Evolutionary conservation across 1,284 basidiomycete species (phyloP), one percentile per base, ranked within the genome.

Genomic region (Coniophora puteana): DNA sequence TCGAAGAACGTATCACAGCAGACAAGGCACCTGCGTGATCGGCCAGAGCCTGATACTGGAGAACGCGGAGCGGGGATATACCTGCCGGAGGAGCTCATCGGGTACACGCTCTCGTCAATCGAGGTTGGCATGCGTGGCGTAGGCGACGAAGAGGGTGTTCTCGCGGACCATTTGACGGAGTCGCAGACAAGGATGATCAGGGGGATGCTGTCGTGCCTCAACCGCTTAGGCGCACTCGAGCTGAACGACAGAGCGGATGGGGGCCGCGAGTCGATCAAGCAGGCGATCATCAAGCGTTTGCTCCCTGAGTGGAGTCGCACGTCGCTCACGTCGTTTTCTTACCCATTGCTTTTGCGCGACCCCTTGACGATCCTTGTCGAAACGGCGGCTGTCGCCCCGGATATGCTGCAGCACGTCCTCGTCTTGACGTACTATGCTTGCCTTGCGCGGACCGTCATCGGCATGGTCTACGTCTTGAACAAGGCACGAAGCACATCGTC

Each of bases 301-400:
- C 58, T 94, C 22, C 91, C 92, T 1, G 91, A 93, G 59, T 93
- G 90, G 89, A 92, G 88, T 53, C 78, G 89, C 29, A 84, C 83
- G 5, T 76, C 84, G 12, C 58, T 89, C 58, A 76, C 81, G 47
- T 74, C 88, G 31, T 78, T 85, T 58, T 72, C 85, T 0, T 85
- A 82, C 48, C 92, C 91, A 1, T 68, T 94, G 1, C 80, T 95
- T 8, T 75, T 91, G 7, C 76, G 92, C 14, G 89, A 95, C 57
- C 93, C 94, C 0, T 83, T 96, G 51, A 84, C 85, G 3, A 77
- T 94, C 32, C 74, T 97, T 13, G 75, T 94, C 17, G 92, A 97
- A 63, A 82, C 86, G 0, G 92, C 93, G 0, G 86, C 89, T 2
- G 83, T 95, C 23, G 83, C 87, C 0, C 93, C 92, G 0, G 89